Conservation (phyloP, 306 rosid genomes). For the Luffa acutangula region DNA sequence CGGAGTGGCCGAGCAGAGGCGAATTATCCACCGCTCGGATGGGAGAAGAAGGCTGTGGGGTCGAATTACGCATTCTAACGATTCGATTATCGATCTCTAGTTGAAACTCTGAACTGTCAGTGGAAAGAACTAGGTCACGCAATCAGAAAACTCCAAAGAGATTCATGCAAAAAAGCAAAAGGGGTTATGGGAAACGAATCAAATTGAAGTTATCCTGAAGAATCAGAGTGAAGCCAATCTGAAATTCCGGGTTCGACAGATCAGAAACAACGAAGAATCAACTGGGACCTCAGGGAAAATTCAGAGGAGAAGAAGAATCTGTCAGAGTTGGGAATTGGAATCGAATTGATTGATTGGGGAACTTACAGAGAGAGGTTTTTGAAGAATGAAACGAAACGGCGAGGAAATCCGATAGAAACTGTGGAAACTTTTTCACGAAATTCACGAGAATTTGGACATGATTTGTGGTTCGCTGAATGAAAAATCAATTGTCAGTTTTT, state of each 20-base stretch:
- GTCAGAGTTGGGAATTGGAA: background rate
- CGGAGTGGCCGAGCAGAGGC: conserved; percentile 40
- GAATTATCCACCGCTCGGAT: conserved; percentile 33
- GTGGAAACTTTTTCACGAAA: background rate
- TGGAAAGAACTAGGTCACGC: background rate
- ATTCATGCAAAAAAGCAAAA: background rate
- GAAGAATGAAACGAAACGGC: background rate
- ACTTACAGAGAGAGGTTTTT: background rate
- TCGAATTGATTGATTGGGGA: background rate
- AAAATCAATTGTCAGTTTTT: background rate
- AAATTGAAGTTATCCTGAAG: background rate
- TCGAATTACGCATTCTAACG: conserved; percentile 30
- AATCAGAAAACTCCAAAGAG: background rate
- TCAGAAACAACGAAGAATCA: background rate
- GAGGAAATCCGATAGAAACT: background rate
- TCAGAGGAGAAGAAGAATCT: background rate
- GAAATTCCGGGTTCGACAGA: background rate
- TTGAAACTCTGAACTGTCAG: background rate
- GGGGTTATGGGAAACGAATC: background rate
- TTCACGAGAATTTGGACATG: conserved; percentile 5
- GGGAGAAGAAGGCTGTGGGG: conserved; percentile 17
- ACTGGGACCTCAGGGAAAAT: background rate
- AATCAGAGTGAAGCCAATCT: background rate
- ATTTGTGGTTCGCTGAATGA: background rate
- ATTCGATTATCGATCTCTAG: background rate